phyloP scores from a whole-genome alignment of 208 protist genomes.

The Balamuthia mandrillaris region DNA sequence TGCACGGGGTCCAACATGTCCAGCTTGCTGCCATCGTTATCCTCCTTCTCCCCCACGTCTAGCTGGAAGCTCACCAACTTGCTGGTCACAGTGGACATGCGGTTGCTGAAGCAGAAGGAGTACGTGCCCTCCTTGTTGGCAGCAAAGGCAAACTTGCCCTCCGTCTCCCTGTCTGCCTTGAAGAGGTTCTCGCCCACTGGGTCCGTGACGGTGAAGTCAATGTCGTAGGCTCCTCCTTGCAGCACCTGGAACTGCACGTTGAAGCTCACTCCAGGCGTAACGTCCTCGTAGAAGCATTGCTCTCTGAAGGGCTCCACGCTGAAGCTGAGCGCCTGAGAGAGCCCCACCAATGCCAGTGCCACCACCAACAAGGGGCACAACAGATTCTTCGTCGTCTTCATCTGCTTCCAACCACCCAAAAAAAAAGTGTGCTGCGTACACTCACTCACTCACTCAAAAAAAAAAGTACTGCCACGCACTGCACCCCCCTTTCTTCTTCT shows the following conservation, averaged over 20 bases:
- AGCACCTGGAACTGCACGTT: slow-evolving; percentile 53
- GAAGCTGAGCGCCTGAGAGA: too few relatives aligned
- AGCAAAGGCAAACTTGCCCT: slow-evolving; percentile 40
- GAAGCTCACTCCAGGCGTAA: not conserved
- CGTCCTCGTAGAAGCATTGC: slow-evolving; percentile 55
- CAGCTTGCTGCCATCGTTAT: not conserved
- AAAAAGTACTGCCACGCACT: too few relatives aligned
- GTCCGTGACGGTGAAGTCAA: slow-evolving; percentile 16
- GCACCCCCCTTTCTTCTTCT: too few relatives aligned
- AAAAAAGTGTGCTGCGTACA: too few relatives aligned
- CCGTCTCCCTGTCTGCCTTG: slow-evolving; percentile 27
- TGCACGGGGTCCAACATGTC: not conserved
- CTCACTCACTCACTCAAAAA: too few relatives aligned
- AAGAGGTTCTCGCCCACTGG: slow-evolving; percentile 27
- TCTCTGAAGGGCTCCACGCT: slow-evolving; percentile 55
- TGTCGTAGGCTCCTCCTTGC: slow-evolving; percentile 57
- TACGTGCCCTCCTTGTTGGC: slow-evolving; percentile 31
- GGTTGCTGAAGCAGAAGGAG: slow-evolving; percentile 57
- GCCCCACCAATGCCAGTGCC: too few relatives aligned
- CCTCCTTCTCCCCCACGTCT: not conserved
- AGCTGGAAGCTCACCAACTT: slow-evolving; percentile 51
- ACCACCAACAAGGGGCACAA: too few relatives aligned
- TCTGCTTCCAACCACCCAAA: too few relatives aligned
- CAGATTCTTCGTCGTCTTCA: too few relatives aligned
- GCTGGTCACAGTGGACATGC: slow-evolving; percentile 57